A percentile compares a stretch with the other conserved stretches of the same genome.
These are phyloP conservation scores for Babjeviella inositovora DNA, from an alignment of 805 yeast species.

Conservation along the genomic window DNA sequence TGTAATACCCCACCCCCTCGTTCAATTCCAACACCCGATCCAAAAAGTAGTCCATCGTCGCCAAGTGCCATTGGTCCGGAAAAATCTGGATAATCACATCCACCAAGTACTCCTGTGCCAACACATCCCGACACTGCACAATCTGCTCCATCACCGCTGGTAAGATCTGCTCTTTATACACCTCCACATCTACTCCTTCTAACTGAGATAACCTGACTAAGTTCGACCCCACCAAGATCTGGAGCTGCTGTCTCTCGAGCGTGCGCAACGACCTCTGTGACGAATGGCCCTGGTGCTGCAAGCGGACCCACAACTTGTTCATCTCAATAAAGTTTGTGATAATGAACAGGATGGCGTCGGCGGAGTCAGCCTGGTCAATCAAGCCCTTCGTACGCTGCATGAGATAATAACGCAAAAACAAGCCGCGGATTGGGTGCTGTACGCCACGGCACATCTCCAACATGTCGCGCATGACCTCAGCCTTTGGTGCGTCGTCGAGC, in stretches of 20 bases:
- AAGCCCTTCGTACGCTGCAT: conserved; percentile 68
- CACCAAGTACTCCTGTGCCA: conserved; percentile 83
- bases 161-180: conserved; percentile 36
- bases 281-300: conserved; percentile 91
- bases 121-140: conserved; percentile 77
- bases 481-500: conserved; percentile 59
- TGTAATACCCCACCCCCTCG: conserved; percentile 54
- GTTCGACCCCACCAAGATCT: conserved; percentile 85
- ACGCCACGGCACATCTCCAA: conserved; percentile 96
- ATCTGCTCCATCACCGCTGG: conserved; percentile 82
- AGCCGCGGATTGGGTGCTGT: conserved; percentile 87
- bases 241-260: conserved; percentile 74
- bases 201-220: conserved; percentile 79
- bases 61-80: conserved; percentile 82
- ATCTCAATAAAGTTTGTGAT: conserved; percentile 85
- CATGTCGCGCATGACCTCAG: conserved; percentile 88
- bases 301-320: conserved; percentile 95
- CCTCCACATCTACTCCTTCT: conserved; percentile 47
- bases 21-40: conserved; percentile 49
- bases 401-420: conserved; percentile 78
- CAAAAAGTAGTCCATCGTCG: conserved; percentile 53
- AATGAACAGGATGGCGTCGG: conserved; percentile 62
- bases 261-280: conserved; percentile 62
- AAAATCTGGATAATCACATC: conserved; percentile 91
- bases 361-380: conserved; percentile 21